Base-by-base conservation (phyloP, 176 grass and related monocot species). In the Avena atlantica region DNA sequence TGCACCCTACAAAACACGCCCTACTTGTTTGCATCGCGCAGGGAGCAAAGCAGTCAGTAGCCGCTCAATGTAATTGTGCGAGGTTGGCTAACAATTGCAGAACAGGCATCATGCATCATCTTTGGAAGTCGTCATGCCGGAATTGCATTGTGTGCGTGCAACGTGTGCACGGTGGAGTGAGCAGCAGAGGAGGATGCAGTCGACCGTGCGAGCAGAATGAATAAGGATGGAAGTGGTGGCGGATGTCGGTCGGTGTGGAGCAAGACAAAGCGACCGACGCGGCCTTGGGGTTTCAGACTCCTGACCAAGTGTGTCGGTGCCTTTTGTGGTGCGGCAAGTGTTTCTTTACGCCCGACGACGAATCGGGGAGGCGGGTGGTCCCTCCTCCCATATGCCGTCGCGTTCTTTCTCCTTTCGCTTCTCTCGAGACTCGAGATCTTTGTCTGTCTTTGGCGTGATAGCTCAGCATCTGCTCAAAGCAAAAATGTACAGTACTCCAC, bases 181-280 rank as follows among this genome's bases (percentile, higher is more conserved):
- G 40, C 1, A 6, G 40, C 40, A 42, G 40, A 42, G 1, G 40
- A 34, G 31, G 31, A 34, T 3, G 31, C 31, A 34, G 31, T 34
- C 31, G 31, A 34, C 31, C 31, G 31, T 34, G 31, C 3, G 31
- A 34, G 31, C 6, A 7, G 40, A 42, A 42, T 42, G 40, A n/a
- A n/a, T n/a, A n/a, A n/a, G n/a, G n/a, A n/a, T n/a, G n/a, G n/a
- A n/a, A n/a, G 37, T 40, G 15, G 14, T 60, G 59, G 78, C 12
- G 75, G 59, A 27, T 91, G 81, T 88, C 89, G 76, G 81, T 81
- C 89, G 76, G 86, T 16, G 31, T 51, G 40, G 81, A 81, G 51
- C 37, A 81, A 91, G 69, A 61, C 89, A 88, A 80, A 76, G 86
- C 81, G 50, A 21, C 85, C 59, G 59, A 12, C 75, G 85, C 31